Conservation (phyloP, 2,329 filamentous ascomycete genomes). For the Parascedosporium putredinis region DNA sequence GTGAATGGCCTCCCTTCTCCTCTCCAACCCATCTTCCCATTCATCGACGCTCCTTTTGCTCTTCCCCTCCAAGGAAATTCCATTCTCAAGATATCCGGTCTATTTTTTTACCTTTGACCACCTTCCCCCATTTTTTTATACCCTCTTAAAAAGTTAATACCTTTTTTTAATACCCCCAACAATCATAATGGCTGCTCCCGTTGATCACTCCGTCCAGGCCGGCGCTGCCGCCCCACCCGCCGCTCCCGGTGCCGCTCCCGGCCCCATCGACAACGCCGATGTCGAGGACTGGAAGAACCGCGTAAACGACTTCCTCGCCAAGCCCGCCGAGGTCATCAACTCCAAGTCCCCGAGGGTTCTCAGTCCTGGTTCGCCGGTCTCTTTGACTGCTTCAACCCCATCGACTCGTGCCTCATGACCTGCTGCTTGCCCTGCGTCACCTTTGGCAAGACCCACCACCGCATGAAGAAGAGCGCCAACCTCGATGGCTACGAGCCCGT, state of each 20-base stretch:
- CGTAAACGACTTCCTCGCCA: constrained; percentile 32
- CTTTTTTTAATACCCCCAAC: constrained; percentile 1
- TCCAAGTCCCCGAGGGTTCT: constrained; percentile 27
- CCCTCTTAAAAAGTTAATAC: no score
- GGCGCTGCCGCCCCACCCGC: not conserved
- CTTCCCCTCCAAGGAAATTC: not conserved
- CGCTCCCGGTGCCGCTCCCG: not conserved
- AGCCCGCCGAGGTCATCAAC: constrained; percentile 30
- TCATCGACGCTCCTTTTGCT: not conserved
- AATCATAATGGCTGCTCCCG: not conserved
- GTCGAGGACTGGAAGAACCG: constrained; percentile 32
- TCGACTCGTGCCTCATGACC: constrained; percentile 32
- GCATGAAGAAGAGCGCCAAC: constrained; percentile 27
- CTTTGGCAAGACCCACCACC: constrained; percentile 23
- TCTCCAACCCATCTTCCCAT: not conserved
- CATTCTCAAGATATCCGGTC: not conserved
- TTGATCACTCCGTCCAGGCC: not conserved
- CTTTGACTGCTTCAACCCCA: constrained; percentile 34
- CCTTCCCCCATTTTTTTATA: not conserved
- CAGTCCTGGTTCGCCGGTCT: constrained; percentile 27
- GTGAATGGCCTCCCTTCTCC: not conserved
- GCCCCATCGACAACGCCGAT: constrained; percentile 21
- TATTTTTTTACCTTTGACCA: no score
- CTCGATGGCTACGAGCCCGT: constrained; percentile 34
- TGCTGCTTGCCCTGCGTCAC: constrained; percentile 37